phyloP scores from a whole-genome alignment of 2,329 filamentous ascomycete species.

The Botrytis aclada region DNA sequence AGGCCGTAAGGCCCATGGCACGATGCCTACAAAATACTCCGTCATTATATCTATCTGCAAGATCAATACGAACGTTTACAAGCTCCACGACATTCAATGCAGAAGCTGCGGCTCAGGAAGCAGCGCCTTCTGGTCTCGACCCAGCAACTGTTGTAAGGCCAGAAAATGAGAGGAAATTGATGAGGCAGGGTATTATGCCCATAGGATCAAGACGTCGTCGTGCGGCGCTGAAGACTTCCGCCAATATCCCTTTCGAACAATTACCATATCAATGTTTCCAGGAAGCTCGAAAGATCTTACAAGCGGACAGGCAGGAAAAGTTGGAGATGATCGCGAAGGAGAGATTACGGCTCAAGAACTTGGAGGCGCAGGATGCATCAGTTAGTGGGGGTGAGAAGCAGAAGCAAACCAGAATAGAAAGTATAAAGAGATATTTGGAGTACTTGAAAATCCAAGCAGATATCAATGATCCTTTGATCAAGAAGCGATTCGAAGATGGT shows the following conservation, averaged over 20 bases:
- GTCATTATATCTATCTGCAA: constrained; percentile 30
- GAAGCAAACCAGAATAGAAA: constrained; percentile 65
- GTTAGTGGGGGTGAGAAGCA: constrained; percentile 59
- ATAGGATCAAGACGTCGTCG: constrained; percentile 84
- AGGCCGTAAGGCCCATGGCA: constrained; percentile 55
- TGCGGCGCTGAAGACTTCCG: constrained; percentile 62
- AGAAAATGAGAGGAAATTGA: constrained; percentile 63
- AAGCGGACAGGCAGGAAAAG: constrained; percentile 78
- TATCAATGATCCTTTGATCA: constrained; percentile 91
- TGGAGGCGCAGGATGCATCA: constrained; percentile 58
- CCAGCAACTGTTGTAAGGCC: constrained; percentile 65
- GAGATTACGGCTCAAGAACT: constrained; percentile 63
- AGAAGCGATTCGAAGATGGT: constrained; percentile 91
- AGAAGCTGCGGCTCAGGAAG: constrained; percentile 39
- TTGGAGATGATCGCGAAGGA: constrained; percentile 67
- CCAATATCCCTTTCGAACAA: constrained; percentile 79
- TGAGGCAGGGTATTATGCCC: constrained; percentile 66
- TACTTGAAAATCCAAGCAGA: constrained; percentile 84
- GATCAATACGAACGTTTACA: constrained; percentile 33
- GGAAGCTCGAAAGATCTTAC: constrained; percentile 81
- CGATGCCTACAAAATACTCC: constrained; percentile 49
- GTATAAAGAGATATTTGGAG: constrained; percentile 71
- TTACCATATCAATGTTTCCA: constrained; percentile 98
- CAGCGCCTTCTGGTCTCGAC: constrained; percentile 49
- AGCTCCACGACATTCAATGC: constrained; percentile 40